phyloP scores from a whole-genome alignment of 2,329 filamentous ascomycete genomes.

The Davidsoniella eucalypti region DNA sequence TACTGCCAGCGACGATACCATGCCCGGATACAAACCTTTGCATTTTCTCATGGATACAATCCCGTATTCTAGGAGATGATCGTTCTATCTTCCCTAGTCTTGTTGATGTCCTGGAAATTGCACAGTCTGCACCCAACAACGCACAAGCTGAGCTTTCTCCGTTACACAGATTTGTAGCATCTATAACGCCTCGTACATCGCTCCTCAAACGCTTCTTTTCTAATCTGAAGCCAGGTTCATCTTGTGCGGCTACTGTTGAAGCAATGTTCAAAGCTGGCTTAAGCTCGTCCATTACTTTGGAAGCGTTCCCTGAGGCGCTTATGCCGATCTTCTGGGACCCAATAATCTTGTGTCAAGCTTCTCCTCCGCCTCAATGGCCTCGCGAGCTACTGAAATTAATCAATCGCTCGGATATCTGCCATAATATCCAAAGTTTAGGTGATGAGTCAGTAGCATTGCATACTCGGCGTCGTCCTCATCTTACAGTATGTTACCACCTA shows the following conservation, averaged over 20 bases:
- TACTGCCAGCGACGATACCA: slow-evolving; percentile 15
- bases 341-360: slow-evolving; percentile 69
- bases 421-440: slow-evolving; percentile 13
- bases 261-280: slow-evolving; percentile 57
- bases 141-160: background rate
- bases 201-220: slow-evolving; percentile 54
- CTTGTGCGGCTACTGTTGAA: slow-evolving; percentile 48
- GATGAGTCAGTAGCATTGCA: too few relatives aligned
- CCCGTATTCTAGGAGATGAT: slow-evolving; percentile 25
- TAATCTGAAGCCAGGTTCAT: slow-evolving; percentile 33
- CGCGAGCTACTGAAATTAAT: slow-evolving; percentile 56
- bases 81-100: slow-evolving; percentile 26
- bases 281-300: slow-evolving; percentile 43
- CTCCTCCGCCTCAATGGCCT: slow-evolving; percentile 63
- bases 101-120: slow-evolving; percentile 21
- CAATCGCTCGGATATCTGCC: slow-evolving; percentile 62
- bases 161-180: slow-evolving; percentile 14
- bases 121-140: background rate
- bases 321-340: slow-evolving; percentile 66
- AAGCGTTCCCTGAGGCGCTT: slow-evolving; percentile 75
- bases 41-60: slow-evolving; percentile 38
- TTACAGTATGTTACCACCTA: slow-evolving; percentile 25
- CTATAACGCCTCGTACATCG: slow-evolving; percentile 47
- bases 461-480: too few relatives aligned
- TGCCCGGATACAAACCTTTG: slow-evolving; percentile 21